Conservation (phyloP, 345 rosid species). For the Hypericum androsaemum region DNA sequence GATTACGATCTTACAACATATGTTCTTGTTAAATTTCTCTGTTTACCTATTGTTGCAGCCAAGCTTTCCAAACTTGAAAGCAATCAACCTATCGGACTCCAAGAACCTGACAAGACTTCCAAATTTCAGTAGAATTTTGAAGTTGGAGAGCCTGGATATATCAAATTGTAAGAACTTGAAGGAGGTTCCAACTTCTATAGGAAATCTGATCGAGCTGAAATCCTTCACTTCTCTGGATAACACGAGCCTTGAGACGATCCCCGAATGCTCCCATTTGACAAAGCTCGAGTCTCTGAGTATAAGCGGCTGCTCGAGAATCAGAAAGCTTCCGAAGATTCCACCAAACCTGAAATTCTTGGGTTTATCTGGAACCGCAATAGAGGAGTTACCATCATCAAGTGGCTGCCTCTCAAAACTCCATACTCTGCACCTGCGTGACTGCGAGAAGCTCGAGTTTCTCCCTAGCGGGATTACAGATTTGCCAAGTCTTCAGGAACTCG, state of each 20-base stretch:
- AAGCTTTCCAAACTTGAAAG: not conserved
- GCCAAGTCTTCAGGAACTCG: slow-evolving; percentile 9
- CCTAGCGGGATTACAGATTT: slow-evolving; percentile 11
- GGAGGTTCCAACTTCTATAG: slow-evolving; percentile 16
- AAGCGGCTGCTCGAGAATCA: not conserved
- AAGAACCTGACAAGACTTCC: slow-evolving; percentile 6
- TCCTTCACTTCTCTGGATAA: no score
- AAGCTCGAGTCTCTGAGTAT: slow-evolving; percentile 4
- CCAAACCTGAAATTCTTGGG: not conserved
- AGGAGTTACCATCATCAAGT: not conserved
- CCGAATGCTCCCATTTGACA: no score
- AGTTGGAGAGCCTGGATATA: slow-evolving; percentile 11
- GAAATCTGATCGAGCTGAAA: not conserved
- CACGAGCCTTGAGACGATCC: no score
- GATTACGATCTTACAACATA: no score
- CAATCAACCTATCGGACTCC: slow-evolving; percentile 4
- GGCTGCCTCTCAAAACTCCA: not conserved
- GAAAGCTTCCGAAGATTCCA: not conserved
- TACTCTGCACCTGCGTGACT: slow-evolving; percentile 14
- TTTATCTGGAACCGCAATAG: not conserved
- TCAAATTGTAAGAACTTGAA: slow-evolving; percentile 10
- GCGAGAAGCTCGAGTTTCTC: slow-evolving; percentile 17
- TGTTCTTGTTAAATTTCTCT: not conserved
- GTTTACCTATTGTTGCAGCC: not conserved
- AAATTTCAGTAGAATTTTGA: slow-evolving; percentile 7